Evolutionary conservation across 2,329 filamentous ascomycete genomes (phyloP).

Genomic region (Fusarium transvaalense): DNA sequence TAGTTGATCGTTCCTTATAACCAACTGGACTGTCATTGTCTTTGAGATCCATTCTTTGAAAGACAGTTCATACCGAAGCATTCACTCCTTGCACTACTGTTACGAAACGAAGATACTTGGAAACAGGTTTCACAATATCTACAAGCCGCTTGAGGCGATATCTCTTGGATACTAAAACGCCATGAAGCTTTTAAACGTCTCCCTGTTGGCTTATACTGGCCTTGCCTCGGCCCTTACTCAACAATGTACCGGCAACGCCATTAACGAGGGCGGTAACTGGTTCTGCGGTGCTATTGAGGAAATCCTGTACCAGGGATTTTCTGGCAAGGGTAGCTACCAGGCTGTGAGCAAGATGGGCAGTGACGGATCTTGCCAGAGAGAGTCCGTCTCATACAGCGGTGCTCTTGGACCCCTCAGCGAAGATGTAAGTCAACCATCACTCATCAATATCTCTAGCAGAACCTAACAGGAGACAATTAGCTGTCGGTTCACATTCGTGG

Average conservation of each 20-base stretch:
- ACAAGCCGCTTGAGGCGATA: neutral
- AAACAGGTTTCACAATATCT: slow-evolving; percentile 11
- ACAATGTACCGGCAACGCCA: slow-evolving; percentile 53
- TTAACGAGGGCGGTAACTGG: slow-evolving; percentile 67
- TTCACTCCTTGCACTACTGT: slow-evolving; percentile 9
- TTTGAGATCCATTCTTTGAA: slow-evolving; percentile 24
- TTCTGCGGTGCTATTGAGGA: slow-evolving; percentile 75
- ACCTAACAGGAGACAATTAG: slow-evolving; percentile 55
- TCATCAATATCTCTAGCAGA: neutral
- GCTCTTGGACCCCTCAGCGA: slow-evolving; percentile 75
- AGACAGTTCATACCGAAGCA: slow-evolving; percentile 28
- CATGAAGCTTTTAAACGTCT: slow-evolving; percentile 52
- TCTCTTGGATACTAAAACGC: slow-evolving; percentile 2
- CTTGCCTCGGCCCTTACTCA: slow-evolving; percentile 51
- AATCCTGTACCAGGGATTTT: slow-evolving; percentile 76
- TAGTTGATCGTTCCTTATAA: slow-evolving; percentile 36
- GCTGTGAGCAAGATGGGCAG: slow-evolving; percentile 71
- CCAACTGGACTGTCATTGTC: slow-evolving; percentile 33
- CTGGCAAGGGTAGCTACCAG: slow-evolving; percentile 71
- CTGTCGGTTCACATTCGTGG: slow-evolving; percentile 80
- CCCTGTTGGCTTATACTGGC: slow-evolving; percentile 49
- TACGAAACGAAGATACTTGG: slow-evolving; percentile 1
- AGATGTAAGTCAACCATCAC: slow-evolving; percentile 66
- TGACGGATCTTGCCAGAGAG: slow-evolving; percentile 66
- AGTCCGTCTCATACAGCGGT: slow-evolving; percentile 67